phyloP scores from a whole-genome alignment of 352 stramenopile genomes.

The Pythium sukuiense region DNA sequence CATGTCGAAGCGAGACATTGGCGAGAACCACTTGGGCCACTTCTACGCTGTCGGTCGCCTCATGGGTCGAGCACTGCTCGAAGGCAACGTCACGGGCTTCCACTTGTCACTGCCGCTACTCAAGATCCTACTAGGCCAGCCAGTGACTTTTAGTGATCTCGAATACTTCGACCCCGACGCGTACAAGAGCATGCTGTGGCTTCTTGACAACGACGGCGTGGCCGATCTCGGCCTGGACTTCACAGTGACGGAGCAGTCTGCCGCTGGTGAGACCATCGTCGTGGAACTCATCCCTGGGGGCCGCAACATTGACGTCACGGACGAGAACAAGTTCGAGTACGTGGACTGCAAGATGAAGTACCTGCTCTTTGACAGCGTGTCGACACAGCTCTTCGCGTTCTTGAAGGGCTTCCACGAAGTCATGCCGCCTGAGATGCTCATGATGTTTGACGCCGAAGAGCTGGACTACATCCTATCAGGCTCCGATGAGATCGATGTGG shows the following conservation, averaged over 20 bases:
- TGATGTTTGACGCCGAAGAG: conserved; percentile 95
- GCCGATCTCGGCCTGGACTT: conserved; percentile 65
- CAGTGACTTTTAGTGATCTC: conserved; percentile 93
- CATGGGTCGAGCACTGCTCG: conserved; percentile 64
- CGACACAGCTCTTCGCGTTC: conserved; percentile 86
- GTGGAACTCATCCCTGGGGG: conserved; percentile 66
- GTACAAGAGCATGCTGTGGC: conserved; percentile 63
- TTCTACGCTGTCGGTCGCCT: conserved; percentile 58
- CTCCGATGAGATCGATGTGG: conserved; percentile 88
- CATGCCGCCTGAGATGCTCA: conserved; percentile 83
- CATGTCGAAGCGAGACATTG: conserved; percentile 54
- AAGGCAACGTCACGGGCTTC: conserved; percentile 93
- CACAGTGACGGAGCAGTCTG: conserved; percentile 40
- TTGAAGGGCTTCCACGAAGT: conserved; percentile 96
- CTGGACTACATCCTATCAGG: conserved; percentile 91
- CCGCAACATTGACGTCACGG: conserved; percentile 86
- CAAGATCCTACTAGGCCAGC: conserved; percentile 96
- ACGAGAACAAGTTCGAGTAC: conserved; percentile 95
- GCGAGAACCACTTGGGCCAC: conserved; percentile 66
- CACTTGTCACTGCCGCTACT: conserved; percentile 95
- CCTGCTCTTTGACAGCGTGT: conserved; percentile 90
- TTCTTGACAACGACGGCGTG: conserved; percentile 55
- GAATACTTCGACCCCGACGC: conserved; percentile 72
- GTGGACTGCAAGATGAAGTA: conserved; percentile 93
- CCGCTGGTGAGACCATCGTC: conserved; percentile 24